phyloP scores from a whole-genome alignment of 129 eudicot genomes.

The Smallanthus sonchifolius region DNA sequence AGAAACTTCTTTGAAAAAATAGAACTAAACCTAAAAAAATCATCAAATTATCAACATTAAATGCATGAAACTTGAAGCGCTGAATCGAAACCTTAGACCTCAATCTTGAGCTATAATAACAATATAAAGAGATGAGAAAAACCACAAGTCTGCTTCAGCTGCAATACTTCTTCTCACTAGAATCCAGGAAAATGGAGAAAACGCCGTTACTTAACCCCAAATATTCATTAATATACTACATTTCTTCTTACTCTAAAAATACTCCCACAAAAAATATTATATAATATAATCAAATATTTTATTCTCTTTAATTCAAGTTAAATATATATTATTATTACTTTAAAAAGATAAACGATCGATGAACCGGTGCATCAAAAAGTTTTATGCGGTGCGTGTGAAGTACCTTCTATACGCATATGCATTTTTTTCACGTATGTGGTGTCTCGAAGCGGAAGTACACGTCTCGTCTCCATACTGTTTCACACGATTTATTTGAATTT shows the following conservation, averaged over 20 bases:
- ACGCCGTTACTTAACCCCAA: slow-evolving; percentile 56
- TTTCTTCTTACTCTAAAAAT: slow-evolving; percentile 25
- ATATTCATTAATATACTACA: slow-evolving; percentile 39
- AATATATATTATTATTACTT: too few species aligned
- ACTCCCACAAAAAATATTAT: not conserved
- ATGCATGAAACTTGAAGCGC: not conserved
- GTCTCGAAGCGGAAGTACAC: too few species aligned
- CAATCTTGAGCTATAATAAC: not conserved
- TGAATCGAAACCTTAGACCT: slow-evolving; percentile 11
- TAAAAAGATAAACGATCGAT: too few species aligned
- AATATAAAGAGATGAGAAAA: slow-evolving; percentile 17
- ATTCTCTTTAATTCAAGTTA: too few species aligned
- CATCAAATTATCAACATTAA: slow-evolving; percentile 13
- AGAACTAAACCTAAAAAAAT: not conserved
- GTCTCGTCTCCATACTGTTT: too few species aligned
- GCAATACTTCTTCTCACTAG: slow-evolving; percentile 17
- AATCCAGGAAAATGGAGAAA: slow-evolving; percentile 34
- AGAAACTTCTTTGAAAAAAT: not conserved
- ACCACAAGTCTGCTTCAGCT: slow-evolving; percentile 11
- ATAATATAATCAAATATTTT: too few species aligned
- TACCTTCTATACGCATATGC: too few species aligned
- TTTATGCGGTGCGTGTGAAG: too few species aligned
- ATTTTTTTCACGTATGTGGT: too few species aligned
- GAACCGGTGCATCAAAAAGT: too few species aligned
- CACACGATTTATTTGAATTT: too few species aligned